These are phyloP conservation scores for Gyrodon lividus DNA, from an alignment of 768 basidiomycete genomes.

Conservation along the genomic window DNA sequence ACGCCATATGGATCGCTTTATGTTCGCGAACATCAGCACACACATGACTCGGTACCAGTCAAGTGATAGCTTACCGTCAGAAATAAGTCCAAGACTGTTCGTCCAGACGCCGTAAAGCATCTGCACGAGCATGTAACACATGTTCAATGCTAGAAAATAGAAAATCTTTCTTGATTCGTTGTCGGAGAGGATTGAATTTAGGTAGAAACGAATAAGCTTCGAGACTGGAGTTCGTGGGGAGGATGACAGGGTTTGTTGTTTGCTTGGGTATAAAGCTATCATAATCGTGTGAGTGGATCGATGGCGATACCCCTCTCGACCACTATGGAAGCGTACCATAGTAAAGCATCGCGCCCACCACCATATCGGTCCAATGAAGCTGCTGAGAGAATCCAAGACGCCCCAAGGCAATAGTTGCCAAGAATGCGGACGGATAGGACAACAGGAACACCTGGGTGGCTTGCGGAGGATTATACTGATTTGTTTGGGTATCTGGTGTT, in stretches of 20 bases:
- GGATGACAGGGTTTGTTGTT: conserved; percentile 40
- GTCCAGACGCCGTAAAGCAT: conserved; percentile 98
- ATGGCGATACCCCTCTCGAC: neutral
- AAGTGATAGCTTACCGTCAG: conserved; percentile 69
- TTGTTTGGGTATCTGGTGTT: conserved; percentile 49
- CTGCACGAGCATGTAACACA: conserved; percentile 96
- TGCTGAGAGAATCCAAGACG: conserved; percentile 61
- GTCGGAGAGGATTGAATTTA: conserved; percentile 89
- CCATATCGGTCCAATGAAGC: conserved; percentile 57
- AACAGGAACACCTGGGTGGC: conserved; percentile 55
- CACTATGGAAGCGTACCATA: conserved; percentile 47
- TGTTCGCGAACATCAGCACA: conserved; percentile 1
- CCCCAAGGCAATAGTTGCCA: conserved; percentile 54
- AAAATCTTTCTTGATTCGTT: conserved; percentile 94
- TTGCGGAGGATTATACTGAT: conserved; percentile 47
- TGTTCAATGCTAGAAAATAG: conserved; percentile 92
- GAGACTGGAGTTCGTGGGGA: conserved; percentile 53
- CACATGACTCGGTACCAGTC: neutral
- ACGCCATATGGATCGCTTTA: conserved; percentile 98
- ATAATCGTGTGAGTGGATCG: conserved; percentile 8
- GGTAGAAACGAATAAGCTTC: conserved; percentile 61
- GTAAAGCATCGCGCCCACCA: conserved; percentile 58
- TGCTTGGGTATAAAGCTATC: conserved; percentile 53
- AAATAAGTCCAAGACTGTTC: conserved; percentile 93
- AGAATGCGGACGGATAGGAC: conserved; percentile 54